Conservation (phyloP, 2,329 filamentous ascomycete genomes). For the Monascus ruber region DNA sequence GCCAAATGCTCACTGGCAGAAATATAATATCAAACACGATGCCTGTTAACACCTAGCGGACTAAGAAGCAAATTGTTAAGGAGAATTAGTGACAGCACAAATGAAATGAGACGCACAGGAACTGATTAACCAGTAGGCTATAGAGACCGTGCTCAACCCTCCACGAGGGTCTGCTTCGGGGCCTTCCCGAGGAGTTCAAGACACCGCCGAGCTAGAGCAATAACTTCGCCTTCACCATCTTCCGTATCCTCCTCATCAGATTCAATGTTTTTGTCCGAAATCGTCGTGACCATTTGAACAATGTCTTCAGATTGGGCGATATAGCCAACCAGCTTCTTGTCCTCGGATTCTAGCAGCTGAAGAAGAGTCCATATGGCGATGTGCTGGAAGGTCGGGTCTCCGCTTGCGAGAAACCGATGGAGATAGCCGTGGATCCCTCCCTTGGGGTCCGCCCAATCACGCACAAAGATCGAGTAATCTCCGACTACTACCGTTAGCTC, state of each 20-base stretch:
- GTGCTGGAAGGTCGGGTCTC: conserved; percentile 95
- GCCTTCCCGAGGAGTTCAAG: conserved; percentile 73
- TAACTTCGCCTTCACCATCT: conserved; percentile 85
- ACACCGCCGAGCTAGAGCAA: conserved; percentile 80
- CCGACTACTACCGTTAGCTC: conserved; percentile 52
- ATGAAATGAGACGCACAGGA: conserved; percentile 8
- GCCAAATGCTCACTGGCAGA: conserved; percentile 24
- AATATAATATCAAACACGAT: conserved; percentile 18
- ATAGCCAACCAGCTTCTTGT: conserved; percentile 73
- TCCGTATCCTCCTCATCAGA: conserved; percentile 77
- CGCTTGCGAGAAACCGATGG: conserved; percentile 81
- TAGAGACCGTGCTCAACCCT: conserved; percentile 44
- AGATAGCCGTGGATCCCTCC: conserved; percentile 95
- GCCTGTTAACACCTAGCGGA: conserved; percentile 11
- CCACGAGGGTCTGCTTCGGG: conserved; percentile 66
- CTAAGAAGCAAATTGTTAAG: background rate
- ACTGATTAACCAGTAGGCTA: conserved; percentile 4
- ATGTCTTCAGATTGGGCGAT: conserved; percentile 87
- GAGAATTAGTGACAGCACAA: conserved; percentile 6
- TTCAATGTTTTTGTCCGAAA: conserved; percentile 80
- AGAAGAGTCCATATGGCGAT: conserved; percentile 98
- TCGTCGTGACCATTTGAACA: conserved; percentile 80
- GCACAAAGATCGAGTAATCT: conserved; percentile 91
- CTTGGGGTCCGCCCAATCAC: conserved; percentile 84
- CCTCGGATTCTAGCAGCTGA: conserved; percentile 89